Conservation (phyloP, 2,329 filamentous ascomycete genomes). For the Alternaria metachromatica region DNA sequence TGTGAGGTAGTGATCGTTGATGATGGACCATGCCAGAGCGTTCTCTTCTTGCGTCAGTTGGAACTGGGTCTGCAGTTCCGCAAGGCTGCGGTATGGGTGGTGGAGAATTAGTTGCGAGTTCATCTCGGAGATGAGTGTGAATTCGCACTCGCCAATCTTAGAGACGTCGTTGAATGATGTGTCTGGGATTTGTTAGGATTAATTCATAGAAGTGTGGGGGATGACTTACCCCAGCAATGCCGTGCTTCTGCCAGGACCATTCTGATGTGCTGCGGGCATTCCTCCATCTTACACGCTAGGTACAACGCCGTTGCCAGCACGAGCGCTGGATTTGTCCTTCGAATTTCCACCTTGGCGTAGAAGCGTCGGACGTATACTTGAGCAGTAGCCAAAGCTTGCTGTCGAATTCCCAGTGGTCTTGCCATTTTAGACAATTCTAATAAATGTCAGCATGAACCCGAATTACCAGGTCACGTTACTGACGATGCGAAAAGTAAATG, state of each 20-base stretch:
- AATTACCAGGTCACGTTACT: conserved; percentile 39
- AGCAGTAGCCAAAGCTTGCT: conserved; percentile 92
- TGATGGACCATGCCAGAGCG: conserved; percentile 77
- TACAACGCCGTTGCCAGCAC: conserved; percentile 94
- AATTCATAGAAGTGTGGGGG: not conserved
- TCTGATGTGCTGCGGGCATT: conserved; percentile 94
- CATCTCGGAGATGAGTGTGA: conserved; percentile 89
- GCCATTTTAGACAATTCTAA: conserved; percentile 78
- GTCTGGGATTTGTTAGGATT: conserved; percentile 29
- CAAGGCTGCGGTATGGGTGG: conserved; percentile 85
- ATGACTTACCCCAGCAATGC: conserved; percentile 59
- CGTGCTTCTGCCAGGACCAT: conserved; percentile 87
- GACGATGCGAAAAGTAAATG: conserved; percentile 92
- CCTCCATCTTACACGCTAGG: conserved; percentile 96
- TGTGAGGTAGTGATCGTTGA: conserved; percentile 93
- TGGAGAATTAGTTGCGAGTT: conserved; percentile 87
- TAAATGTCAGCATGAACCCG: not conserved
- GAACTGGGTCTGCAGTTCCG: conserved; percentile 72
- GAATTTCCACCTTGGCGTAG: conserved; percentile 88
- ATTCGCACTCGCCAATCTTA: conserved; percentile 92
- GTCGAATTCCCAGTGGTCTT: conserved; percentile 81
- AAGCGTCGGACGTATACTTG: conserved; percentile 95
- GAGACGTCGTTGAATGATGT: conserved; percentile 67
- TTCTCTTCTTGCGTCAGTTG: conserved; percentile 78
- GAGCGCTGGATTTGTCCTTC: conserved; percentile 90